These are phyloP conservation scores for Tubosaeta brunneosetosa DNA, from an alignment of 768 basidiomycete genomes.

Conservation along the genomic window DNA sequence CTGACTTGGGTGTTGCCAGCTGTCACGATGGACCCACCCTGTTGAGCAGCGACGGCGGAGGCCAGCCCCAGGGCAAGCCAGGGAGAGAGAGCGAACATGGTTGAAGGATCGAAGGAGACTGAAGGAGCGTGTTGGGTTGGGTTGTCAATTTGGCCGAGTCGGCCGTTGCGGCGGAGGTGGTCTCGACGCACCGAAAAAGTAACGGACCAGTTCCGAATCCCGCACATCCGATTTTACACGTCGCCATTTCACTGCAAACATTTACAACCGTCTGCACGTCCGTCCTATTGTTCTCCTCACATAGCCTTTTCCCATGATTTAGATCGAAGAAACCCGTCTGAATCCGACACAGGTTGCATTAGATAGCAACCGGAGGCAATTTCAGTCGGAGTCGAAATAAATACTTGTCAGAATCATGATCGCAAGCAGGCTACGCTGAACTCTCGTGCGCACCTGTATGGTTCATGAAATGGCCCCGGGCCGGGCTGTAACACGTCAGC, in stretches of 20 bases:
- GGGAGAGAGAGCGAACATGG: constrained; percentile 32
- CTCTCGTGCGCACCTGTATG: too few relatives aligned
- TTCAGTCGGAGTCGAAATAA: too few relatives aligned
- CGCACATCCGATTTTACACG: not conserved
- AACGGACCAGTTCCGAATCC: not conserved
- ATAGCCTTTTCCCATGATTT: too few relatives aligned
- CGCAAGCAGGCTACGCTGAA: too few relatives aligned
- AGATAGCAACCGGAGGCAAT: too few relatives aligned
- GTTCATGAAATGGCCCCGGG: too few relatives aligned
- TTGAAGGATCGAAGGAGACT: constrained; percentile 5
- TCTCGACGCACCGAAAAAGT: not conserved
- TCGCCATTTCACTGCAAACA: not conserved
- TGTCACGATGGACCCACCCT: constrained; percentile 20
- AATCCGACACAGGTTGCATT: too few relatives aligned
- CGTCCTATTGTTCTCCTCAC: too few relatives aligned
- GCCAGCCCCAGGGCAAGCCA: constrained; percentile 46
- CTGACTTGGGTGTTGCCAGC: constrained; percentile 39
- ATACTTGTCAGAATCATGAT: too few relatives aligned
- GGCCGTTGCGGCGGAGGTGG: not conserved
- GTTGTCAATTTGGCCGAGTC: not conserved
- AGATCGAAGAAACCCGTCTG: too few relatives aligned
- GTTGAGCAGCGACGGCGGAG: constrained; percentile 24
- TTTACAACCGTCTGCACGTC: too few relatives aligned
- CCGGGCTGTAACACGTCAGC: too few relatives aligned
- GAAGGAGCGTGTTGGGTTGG: constrained; percentile 13